Evolutionary conservation across 495 filamentous ascomycete species (phyloP), one percentile per base, ranked within the genome.

Genomic region (Astrothelium subdiscretum): DNA sequence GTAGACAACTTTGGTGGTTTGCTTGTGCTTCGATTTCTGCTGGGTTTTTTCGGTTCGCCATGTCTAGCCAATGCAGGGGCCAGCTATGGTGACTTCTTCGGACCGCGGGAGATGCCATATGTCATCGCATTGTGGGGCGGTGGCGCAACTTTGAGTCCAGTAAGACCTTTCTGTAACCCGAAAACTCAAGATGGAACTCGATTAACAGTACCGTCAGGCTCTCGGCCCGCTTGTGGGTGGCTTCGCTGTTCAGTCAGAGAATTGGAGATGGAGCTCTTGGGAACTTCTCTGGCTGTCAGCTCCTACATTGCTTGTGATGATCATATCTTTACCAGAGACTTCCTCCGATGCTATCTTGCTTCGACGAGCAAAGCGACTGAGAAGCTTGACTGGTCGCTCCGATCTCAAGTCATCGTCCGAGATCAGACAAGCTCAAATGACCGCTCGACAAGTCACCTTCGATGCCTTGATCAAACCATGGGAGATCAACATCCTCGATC

Each of bases 221-320:
- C 51, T 80, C 6, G 73, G 60, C 61, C 79, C 79, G 0, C 67
- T 80, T 6, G 71, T 80, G 0, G 77, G 75, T 0, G 77, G 76
- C 0, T 81, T 77, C 32, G 76, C 65, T 4, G 73, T 66, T 3
- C 65, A 64, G 60, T 65, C 64, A 3, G 58, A 70, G 57, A 71
- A 66, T 0, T 81, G 78, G 79, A 72, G 68, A 0, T 80, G 77
- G 77, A 73, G 75, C 0, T 74, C 81, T 20, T 82, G 78, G 78
- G 68, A 73, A 48, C 44, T 65, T 20, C 65, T 59, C 27, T 69
- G 65, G 62, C 57, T 65, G 1, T 57, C 57, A 24, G 32, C 31
- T 1, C 8, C 29, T 52, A 58, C 60, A 15, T 27, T 65, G 4
- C 32, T 69, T 0, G 6, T 67, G 32, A 35, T 69, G 8, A 60